Conservation (phyloP, 2,329 filamentous ascomycete species). For the Seiridium cupressi region DNA sequence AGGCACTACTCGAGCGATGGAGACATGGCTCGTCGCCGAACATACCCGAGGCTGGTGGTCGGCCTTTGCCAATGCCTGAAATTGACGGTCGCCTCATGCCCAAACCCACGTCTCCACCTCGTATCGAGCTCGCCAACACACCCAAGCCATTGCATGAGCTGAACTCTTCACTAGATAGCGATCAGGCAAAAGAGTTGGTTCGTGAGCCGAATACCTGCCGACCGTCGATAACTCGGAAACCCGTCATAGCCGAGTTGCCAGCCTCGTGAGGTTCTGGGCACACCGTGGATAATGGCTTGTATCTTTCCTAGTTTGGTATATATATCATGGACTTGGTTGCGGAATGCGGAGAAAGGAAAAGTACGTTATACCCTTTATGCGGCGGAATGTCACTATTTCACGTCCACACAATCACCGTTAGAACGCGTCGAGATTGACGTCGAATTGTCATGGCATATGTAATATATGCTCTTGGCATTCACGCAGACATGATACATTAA, state of each 20-base stretch:
- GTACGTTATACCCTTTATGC: too few species aligned
- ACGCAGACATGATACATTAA: too few species aligned
- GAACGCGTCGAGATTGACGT: too few species aligned
- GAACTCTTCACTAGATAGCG: background rate
- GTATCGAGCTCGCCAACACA: background rate
- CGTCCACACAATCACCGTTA: too few species aligned
- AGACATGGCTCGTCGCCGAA: background rate
- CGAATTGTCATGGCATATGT: too few species aligned
- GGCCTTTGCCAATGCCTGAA: background rate
- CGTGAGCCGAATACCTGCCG: background rate
- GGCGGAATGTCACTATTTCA: too few species aligned
- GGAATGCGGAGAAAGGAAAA: background rate
- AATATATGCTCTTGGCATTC: too few species aligned
- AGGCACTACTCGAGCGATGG: constrained; percentile 5
- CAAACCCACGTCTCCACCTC: background rate
- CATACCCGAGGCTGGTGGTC: background rate
- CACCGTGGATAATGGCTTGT: background rate
- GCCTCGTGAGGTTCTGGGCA: background rate
- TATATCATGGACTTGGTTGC: background rate
- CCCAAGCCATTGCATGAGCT: background rate
- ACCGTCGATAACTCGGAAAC: background rate
- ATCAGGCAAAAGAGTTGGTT: background rate
- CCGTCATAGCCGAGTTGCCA: background rate
- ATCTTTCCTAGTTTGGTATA: background rate
- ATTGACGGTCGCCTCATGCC: background rate